Evolutionary conservation across 768 basidiomycete genomes (phyloP), one percentile per base, ranked within the genome.

Genomic region (Mycena epipterygia): DNA sequence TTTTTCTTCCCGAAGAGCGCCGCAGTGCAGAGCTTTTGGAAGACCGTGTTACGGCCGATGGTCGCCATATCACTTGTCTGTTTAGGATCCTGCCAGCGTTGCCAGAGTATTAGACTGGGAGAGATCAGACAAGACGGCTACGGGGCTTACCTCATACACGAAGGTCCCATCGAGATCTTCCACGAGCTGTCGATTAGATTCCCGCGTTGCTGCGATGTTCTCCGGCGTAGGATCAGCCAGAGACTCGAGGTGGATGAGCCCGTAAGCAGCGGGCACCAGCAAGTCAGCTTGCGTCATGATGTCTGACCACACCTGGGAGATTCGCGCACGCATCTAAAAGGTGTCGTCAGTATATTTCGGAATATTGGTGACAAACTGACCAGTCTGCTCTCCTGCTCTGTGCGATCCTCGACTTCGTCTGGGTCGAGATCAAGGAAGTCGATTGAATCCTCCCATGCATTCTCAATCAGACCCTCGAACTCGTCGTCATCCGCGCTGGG

Each of bases 1-100:
- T 44, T 42, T 12, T 16, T 57, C 17, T 35, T 32, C 2, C 42
- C 42, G 25, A 56, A 65, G 32, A 65, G 57, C 1, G 42, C 52
- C 14, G 30, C 41, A 25, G 56, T 65, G 64, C 56, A 42, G 13
- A 65, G 41, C 53, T 65, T 56, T 17, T 65, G 64, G 11, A 65
- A 56, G 33, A 57, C n/a, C 0, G 23, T n/a, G 8, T 65, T 30
- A 11, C 35, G 55, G 16, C 64, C 44, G 13, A 57, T 29, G 14
- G 60, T 62, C 17, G 33, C n/a, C 14, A 62, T 21, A 19, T 62
- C 48, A 1, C 8, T 27, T 2, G 35, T 49, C 9, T 62, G 9
- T 48, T 35, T 62, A 35, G 60, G 60, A 51, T 62, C 35, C 60
- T 62, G 13, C 13, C 2, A 51, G 29, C 14, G 17, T 13, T 7